Evolutionary conservation across 2,329 filamentous ascomycete species (phyloP).

Genomic region (Pseudogymnoascus pannorum): DNA sequence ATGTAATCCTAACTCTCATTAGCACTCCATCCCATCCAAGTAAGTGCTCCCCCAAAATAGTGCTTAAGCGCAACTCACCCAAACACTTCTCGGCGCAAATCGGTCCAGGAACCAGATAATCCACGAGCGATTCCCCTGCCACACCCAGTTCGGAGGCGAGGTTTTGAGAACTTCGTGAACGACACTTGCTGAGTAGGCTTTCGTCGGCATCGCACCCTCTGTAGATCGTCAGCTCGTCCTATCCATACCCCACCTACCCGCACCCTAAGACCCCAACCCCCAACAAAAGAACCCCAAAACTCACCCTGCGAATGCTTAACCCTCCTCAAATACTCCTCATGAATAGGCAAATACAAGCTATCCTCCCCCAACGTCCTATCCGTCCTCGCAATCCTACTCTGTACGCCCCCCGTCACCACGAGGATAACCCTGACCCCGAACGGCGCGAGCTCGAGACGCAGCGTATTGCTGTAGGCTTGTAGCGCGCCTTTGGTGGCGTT

Average conservation of each 20-base stretch:
- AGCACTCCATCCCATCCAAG: background rate
- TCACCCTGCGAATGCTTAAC: background rate
- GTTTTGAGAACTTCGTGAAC: constrained; percentile 15
- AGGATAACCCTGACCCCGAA: constrained; percentile 11
- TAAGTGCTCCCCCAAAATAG: too few relatives aligned
- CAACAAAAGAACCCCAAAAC: background rate
- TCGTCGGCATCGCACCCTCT: constrained; percentile 12
- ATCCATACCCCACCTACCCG: background rate
- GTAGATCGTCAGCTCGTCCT: background rate
- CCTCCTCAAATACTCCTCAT: background rate
- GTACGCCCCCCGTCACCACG: constrained; percentile 11
- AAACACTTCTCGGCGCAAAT: background rate
- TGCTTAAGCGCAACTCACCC: background rate
- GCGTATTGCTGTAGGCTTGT: constrained; percentile 30
- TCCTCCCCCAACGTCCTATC: constrained; percentile 3
- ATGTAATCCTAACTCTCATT: constrained; percentile 1
- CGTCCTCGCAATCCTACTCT: constrained; percentile 9
- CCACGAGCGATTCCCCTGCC: constrained; percentile 13
- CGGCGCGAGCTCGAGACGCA: constrained; percentile 33
- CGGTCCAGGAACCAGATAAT: constrained; percentile 8
- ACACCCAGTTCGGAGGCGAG: constrained; percentile 19
- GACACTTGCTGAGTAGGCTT: constrained; percentile 19
- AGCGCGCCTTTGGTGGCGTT: constrained; percentile 38
- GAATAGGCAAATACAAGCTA: constrained; percentile 10
- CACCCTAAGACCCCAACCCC: too few relatives aligned